These are phyloP conservation scores for Solanum lycopersicoides DNA, from an alignment of 257 asterid genomes.

Conservation along the genomic window DNA sequence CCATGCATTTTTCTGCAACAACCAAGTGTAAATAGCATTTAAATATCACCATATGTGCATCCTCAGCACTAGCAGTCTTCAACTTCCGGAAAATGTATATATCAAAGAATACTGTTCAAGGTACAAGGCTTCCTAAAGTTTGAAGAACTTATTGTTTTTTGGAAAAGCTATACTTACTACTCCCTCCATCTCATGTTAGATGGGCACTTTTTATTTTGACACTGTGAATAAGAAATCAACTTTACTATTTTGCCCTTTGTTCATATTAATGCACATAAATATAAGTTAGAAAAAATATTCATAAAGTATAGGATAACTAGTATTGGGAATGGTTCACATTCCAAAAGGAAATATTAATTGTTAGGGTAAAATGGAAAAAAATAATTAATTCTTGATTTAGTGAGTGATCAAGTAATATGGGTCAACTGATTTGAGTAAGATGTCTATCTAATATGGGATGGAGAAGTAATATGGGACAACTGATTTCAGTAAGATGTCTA, in stretches of 20 bases:
- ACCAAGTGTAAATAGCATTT: not conserved
- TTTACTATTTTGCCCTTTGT: not conserved
- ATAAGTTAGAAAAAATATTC: not conserved
- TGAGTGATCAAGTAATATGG: not conserved
- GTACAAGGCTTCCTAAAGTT: not conserved
- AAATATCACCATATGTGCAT: not conserved
- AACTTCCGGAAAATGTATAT: not conserved
- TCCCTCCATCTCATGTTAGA: not conserved
- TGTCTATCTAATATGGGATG: not conserved
- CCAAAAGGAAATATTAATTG: not conserved
- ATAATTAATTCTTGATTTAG: not conserved
- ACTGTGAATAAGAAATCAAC: not conserved
- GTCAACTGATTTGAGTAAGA: not conserved
- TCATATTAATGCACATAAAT: not conserved
- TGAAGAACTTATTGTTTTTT: not conserved
- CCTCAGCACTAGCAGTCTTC: not conserved
- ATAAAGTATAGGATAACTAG: not conserved
- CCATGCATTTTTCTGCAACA: slow-evolving; percentile 1
- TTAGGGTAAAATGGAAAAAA: not conserved
- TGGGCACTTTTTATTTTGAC: not conserved
- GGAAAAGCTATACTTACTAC: not conserved
- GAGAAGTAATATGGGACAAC: not conserved
- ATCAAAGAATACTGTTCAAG: not conserved
- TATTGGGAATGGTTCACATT: not conserved
- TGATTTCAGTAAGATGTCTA: not conserved